Conservation (phyloP, 139 green algal species). For the Pseudopediastrum boryanum region DNA sequence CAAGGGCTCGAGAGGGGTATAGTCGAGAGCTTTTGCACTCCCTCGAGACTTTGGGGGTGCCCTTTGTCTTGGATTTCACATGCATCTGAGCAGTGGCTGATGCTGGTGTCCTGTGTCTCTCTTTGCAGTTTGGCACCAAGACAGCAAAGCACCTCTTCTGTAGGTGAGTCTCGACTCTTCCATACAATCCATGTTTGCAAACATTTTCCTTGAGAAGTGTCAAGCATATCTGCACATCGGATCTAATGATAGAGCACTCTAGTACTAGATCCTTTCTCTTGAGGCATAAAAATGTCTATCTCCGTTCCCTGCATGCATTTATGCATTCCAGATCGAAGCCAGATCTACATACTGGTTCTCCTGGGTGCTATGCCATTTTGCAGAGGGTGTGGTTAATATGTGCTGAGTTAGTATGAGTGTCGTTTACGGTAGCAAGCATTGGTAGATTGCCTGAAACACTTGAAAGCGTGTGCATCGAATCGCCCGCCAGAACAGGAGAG, state of each 20-base stretch:
- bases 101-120: background rate
- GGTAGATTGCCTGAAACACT: too few species aligned
- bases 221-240: background rate
- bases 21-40: too few species aligned
- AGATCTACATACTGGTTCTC: background rate
- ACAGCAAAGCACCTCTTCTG: constrained; percentile 57
- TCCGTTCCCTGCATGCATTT: background rate
- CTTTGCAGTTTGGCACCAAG: constrained; percentile 48
- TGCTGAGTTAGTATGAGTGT: too few species aligned
- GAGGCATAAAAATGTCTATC: background rate
- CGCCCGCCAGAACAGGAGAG: too few species aligned
- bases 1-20: too few species aligned
- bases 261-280: background rate
- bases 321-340: background rate
- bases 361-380: too few species aligned
- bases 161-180: constrained; percentile 6
- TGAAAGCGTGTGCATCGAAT: too few species aligned
- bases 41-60: too few species aligned
- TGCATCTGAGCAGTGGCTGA: background rate
- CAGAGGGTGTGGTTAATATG: too few species aligned
- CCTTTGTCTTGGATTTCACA: background rate
- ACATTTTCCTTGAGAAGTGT: background rate
- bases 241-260: background rate
- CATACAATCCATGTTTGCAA: background rate
- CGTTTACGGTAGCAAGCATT: too few species aligned